Evolutionary conservation across 2,329 filamentous ascomycete genomes (phyloP).

Genomic region (Catunica adiposa): DNA sequence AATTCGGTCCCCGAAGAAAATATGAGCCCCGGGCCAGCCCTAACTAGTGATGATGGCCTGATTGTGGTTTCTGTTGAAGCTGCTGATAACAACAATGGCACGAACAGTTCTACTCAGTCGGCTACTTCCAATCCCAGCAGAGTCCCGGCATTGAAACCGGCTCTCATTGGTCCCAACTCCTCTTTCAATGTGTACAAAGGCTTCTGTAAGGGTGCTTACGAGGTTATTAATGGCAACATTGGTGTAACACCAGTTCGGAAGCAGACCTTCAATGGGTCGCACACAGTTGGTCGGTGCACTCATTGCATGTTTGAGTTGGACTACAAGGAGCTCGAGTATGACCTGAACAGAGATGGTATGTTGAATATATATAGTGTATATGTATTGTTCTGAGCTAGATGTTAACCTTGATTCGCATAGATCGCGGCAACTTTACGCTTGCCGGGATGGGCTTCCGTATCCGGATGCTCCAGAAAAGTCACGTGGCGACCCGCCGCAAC

Average conservation of each 20-base stretch:
- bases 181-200: slow-evolving; percentile 38
- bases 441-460: slow-evolving; percentile 33
- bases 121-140: neutral
- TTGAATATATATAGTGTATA: neutral
- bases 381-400: neutral
- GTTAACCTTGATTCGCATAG: slow-evolving; percentile 18
- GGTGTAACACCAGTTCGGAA: slow-evolving; percentile 36
- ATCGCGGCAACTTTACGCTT: slow-evolving; percentile 31
- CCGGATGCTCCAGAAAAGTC: slow-evolving; percentile 39
- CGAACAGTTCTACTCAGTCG: neutral
- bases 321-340: slow-evolving; percentile 34
- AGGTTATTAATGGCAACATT: slow-evolving; percentile 30
- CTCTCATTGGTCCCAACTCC: slow-evolving; percentile 20
- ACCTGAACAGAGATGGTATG: slow-evolving; percentile 33
- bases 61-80: slow-evolving; percentile 23
- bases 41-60: slow-evolving; percentile 20
- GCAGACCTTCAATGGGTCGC: slow-evolving; percentile 26
- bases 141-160: neutral
- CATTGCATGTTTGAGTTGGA: slow-evolving; percentile 38
- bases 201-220: slow-evolving; percentile 38
- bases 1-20: slow-evolving; percentile 2
- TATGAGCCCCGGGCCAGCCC: neutral
- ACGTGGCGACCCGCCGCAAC: slow-evolving; percentile 31
- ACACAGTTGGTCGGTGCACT: slow-evolving; percentile 34
- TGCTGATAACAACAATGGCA: neutral